Evolutionary conservation across 1,139 yeast species (phyloP).

Genomic region (Nadsonia starkeyi-henricii): DNA sequence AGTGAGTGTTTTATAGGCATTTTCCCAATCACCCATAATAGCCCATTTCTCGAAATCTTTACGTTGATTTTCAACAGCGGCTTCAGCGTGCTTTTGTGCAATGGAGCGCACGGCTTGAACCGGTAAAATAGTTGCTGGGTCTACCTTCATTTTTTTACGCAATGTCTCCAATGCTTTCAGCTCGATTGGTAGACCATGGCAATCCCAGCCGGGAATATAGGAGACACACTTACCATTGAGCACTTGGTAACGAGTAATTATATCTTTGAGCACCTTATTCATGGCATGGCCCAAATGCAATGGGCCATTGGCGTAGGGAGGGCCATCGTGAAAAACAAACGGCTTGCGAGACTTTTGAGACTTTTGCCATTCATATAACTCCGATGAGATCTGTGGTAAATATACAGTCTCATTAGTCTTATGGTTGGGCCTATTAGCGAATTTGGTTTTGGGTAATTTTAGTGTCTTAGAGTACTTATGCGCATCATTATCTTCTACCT

Average conservation of each 20-base stretch:
- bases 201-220: constrained; percentile 95
- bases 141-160: constrained; percentile 26
- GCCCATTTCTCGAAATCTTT: constrained; percentile 54
- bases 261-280: constrained; percentile 78
- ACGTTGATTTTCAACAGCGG: constrained; percentile 51
- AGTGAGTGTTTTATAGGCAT: constrained; percentile 60
- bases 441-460: constrained; percentile 38
- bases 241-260: constrained; percentile 60
- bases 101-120: constrained; percentile 45
- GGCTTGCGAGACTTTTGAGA: constrained; percentile 14
- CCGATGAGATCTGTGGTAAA: constrained; percentile 13
- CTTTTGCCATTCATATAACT: constrained; percentile 31
- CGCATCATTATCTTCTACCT: constrained; percentile 1
- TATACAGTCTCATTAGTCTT: constrained; percentile 21
- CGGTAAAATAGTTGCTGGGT: constrained; percentile 23
- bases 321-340: constrained; percentile 89
- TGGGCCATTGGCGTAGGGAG: constrained; percentile 95
- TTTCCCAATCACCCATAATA: constrained; percentile 69
- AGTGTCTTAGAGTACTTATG: constrained; percentile 34
- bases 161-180: constrained; percentile 47
- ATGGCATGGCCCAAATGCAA: constrained; percentile 89
- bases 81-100: constrained; percentile 55
- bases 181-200: constrained; percentile 96
- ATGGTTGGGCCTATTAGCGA: constrained; percentile 25
- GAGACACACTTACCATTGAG: constrained; percentile 45